Evolutionary conservation across 345 rosid genomes (phyloP), one percentile per base, ranked within the genome.

Genomic region (Pugionium cornutum): DNA sequence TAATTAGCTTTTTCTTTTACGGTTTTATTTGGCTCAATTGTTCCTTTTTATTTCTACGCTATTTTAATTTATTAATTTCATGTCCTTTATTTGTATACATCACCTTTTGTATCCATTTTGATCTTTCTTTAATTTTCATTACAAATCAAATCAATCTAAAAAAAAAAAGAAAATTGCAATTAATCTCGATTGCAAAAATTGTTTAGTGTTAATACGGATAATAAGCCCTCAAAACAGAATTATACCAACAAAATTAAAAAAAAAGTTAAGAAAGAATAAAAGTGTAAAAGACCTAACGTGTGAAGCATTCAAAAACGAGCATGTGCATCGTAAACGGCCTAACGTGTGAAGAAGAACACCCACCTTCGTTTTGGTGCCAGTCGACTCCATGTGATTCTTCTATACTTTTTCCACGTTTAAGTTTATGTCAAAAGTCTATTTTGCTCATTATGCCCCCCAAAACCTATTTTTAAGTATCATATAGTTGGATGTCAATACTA

Each of bases 301-400:
- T 18, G 18, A 18, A 18, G 18, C 18, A 64, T 57, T 57, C 7
- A 41, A 42, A 63, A 39, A 43, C 7, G 57, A 65, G 72, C 66
- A 72, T 66, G 71, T 72, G 71, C 71, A 40, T 11, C 18, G 64
- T 43, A 47, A 52, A 62, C n/a, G 63, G 64, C 55, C 51, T 63
- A 66, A 66, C 77, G 77, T 73, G 72, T 46, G 25, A 56, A 53
- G 25, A 56, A 53, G 63, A 48, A 73, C 61, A 59, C 33, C 76
- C 66, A 73, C 76, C 72, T 66, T 66, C 36, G 58, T 66, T 49
- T 66, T 29, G 53, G 71, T 66, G 66, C 51, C 60, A 66, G 45
- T 73, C 67, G 62, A 58, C 61, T 66, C 72, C 62, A 66, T 59
- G 72, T 59, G 67, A 59, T 52, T 57, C 53, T 64, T 43, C 4